phyloP scores from a whole-genome alignment of 345 rosid genomes.

The Linum tenue region DNA sequence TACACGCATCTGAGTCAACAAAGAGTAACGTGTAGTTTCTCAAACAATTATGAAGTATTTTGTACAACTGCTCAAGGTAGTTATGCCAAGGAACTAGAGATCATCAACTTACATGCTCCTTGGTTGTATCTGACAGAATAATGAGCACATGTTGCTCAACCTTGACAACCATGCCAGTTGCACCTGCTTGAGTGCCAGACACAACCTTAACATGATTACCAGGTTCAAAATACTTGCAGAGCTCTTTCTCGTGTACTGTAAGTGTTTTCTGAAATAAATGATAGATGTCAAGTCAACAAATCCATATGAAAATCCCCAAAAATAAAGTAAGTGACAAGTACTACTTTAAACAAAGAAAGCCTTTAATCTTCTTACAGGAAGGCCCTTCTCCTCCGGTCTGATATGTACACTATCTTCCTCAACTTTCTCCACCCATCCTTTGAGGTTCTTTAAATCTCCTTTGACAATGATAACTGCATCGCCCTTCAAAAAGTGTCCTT shows the following conservation, averaged over 20 bases:
- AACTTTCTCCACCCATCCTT: slow-evolving; percentile 99
- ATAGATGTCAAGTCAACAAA: neutral
- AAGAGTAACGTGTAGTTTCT: slow-evolving; percentile 10
- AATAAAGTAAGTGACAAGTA: neutral
- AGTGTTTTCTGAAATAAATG: slow-evolving; percentile 56
- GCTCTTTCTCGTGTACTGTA: slow-evolving; percentile 75
- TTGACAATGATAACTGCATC: slow-evolving; percentile 89
- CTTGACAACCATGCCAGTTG: slow-evolving; percentile 96
- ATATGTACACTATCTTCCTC: slow-evolving; percentile 91
- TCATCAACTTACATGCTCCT: slow-evolving; percentile 57
- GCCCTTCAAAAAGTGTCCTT: slow-evolving; percentile 97
- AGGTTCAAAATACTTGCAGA: slow-evolving; percentile 90
- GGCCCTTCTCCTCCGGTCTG: slow-evolving; percentile 81
- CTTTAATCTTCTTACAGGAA: slow-evolving; percentile 54
- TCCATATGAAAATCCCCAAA: neutral
- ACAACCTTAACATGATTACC: slow-evolving; percentile 98
- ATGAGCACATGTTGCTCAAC: slow-evolving; percentile 93
- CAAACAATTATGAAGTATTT: neutral
- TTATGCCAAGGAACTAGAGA: too few species aligned
- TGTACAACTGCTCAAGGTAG: neutral
- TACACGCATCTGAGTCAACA: slow-evolving; percentile 54
- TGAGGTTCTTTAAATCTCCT: slow-evolving; percentile 86
- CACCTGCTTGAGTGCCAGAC: slow-evolving; percentile 86
- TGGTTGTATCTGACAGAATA: slow-evolving; percentile 80
- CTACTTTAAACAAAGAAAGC: slow-evolving; percentile 1